These are phyloP conservation scores for Tolypocladium sp. DNA, from an alignment of 2,329 filamentous ascomycete species.

Conservation along the genomic window DNA sequence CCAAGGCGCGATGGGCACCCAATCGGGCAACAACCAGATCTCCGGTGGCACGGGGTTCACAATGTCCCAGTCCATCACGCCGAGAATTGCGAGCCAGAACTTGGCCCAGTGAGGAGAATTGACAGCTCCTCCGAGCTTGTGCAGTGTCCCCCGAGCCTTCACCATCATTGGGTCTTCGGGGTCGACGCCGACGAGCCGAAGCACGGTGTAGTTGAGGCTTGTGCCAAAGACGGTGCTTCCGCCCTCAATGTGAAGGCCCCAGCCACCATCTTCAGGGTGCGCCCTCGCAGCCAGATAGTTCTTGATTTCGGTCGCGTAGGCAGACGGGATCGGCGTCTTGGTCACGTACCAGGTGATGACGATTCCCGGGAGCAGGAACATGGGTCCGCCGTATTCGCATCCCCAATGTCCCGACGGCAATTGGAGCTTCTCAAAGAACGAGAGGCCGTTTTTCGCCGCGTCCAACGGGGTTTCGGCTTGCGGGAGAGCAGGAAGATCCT, in stretches of 20 bases:
- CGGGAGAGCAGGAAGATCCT: slow-evolving; percentile 69
- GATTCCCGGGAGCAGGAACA: slow-evolving; percentile 85
- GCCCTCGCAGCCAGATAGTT: slow-evolving; percentile 85
- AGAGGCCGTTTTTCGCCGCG: slow-evolving; percentile 70
- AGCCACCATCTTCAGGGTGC: slow-evolving; percentile 83
- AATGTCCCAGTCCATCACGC: slow-evolving; percentile 78
- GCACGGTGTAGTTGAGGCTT: slow-evolving; percentile 71
- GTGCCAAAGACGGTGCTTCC: slow-evolving; percentile 90
- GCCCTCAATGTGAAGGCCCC: slow-evolving; percentile 92
- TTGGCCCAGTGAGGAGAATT: slow-evolving; percentile 94
- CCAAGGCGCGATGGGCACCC: slow-evolving; percentile 84
- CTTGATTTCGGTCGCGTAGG: slow-evolving; percentile 79
- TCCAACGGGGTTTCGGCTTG: slow-evolving; percentile 64
- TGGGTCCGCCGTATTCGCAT: slow-evolving; percentile 94
- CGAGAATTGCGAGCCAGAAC: slow-evolving; percentile 82
- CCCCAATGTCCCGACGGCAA: slow-evolving; percentile 87
- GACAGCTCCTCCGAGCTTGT: slow-evolving; percentile 76
- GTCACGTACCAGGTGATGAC: slow-evolving; percentile 85
- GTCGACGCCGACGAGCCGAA: slow-evolving; percentile 75
- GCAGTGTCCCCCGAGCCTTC: slow-evolving; percentile 72
- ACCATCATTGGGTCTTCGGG: slow-evolving; percentile 78
- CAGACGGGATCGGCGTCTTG: slow-evolving; percentile 72
- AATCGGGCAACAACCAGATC: slow-evolving; percentile 86
- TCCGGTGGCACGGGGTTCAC: slow-evolving; percentile 93
- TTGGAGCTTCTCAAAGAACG: slow-evolving; percentile 85